A percentile compares a stretch with the other conserved stretches of the same genome.
Evolutionary conservation across 768 basidiomycete genomes (phyloP).

Genomic region (Exidia glandulosa): DNA sequence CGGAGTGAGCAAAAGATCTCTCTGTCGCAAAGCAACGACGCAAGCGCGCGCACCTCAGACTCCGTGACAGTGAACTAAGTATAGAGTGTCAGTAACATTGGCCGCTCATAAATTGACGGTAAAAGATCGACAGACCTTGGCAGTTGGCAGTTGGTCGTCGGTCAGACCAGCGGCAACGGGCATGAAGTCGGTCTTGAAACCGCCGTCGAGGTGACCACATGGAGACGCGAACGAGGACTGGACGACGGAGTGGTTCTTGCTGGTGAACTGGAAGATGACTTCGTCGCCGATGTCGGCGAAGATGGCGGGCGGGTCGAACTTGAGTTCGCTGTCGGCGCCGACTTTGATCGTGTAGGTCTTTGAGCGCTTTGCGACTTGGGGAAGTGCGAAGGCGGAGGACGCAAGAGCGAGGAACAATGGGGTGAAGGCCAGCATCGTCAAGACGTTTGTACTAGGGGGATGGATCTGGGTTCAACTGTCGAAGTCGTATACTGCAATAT

Average conservation of each 20-base stretch:
- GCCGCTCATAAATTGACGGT: not conserved
- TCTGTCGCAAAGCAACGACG: not conserved
- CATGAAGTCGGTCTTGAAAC: conserved; percentile 47
- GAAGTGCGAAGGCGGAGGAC: conserved; percentile 19
- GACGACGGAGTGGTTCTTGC: conserved; percentile 57
- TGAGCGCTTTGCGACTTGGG: not conserved
- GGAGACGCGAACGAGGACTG: conserved; percentile 52
- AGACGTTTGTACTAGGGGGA: conserved; percentile 13
- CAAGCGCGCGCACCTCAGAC: conserved; percentile 50
- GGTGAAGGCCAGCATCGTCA: conserved; percentile 26
- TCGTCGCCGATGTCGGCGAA: conserved; percentile 40
- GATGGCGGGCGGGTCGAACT: not conserved
- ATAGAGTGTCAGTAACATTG: not conserved
- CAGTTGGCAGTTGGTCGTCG: conserved; percentile 32
- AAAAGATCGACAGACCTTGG: conserved; percentile 22
- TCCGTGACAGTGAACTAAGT: conserved; percentile 12
- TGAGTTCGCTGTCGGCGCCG: not conserved
- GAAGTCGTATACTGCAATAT: not conserved
- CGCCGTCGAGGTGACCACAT: conserved; percentile 41
- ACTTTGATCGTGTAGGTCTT: not conserved
- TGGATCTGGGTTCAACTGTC: not conserved
- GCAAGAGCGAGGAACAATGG: conserved; percentile 36
- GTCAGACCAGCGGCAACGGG: conserved; percentile 43
- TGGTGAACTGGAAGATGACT: conserved; percentile 50
- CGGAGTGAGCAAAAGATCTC: not conserved